Evolutionary conservation across 1,284 basidiomycete genomes (phyloP).

Genomic region (Wolfiporia cocos): DNA sequence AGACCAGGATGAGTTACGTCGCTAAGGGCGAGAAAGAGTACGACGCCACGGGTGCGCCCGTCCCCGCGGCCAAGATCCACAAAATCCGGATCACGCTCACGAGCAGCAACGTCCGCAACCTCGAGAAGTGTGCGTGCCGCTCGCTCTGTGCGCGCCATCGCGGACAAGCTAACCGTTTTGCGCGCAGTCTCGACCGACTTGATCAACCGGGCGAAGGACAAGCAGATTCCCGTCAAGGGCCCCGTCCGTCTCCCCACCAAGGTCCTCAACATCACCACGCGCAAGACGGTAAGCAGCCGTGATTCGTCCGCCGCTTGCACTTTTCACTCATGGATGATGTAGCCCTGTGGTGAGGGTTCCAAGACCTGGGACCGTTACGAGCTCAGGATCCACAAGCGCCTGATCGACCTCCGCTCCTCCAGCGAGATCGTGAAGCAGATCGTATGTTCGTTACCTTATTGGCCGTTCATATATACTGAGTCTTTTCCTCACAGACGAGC

Average conservation of each 20-base stretch:
- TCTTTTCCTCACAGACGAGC: conserved; percentile 63
- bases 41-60: conserved; percentile 84
- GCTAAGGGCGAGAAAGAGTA: conserved; percentile 99
- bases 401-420: conserved; percentile 98
- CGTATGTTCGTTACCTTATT: conserved; percentile 42
- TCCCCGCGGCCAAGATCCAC: conserved; percentile 90
- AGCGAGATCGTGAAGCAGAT: conserved; percentile 99
- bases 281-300: conserved; percentile 77
- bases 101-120: conserved; percentile 95
- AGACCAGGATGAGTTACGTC: conserved; percentile 93
- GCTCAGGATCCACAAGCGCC: conserved; percentile 99
- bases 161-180: neutral
- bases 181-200: conserved; percentile 82
- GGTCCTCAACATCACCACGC: conserved; percentile 97
- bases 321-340: conserved; percentile 1
- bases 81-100: conserved; percentile 99
- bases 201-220: conserved; percentile 99
- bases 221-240: conserved; percentile 98
- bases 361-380: conserved; percentile 99
- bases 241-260: conserved; percentile 99
- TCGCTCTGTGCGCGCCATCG: no score
- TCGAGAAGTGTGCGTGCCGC: conserved; percentile 85
- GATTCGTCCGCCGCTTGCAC: neutral
- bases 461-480: neutral
- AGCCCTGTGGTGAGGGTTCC: conserved; percentile 99